These are phyloP conservation scores for Clohesyomyces aquaticus DNA, from an alignment of 495 filamentous ascomycete species.

Conservation along the genomic window DNA sequence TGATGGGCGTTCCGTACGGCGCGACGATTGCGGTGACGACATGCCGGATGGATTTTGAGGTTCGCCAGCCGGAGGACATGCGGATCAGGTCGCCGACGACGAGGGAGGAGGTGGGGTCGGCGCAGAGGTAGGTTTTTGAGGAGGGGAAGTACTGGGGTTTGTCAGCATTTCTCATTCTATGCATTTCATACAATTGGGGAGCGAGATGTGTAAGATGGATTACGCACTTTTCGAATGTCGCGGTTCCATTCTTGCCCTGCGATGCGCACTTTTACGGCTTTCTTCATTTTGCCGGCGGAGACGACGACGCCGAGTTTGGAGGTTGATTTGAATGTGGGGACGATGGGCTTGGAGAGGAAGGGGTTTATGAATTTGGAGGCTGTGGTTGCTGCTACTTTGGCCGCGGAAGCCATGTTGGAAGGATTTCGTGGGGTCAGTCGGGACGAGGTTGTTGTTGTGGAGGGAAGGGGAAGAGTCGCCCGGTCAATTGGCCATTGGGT, in stretches of 20 bases:
- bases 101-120: slow-evolving; percentile 75
- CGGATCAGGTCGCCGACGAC: slow-evolving; percentile 79
- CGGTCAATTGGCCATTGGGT: too few relatives aligned
- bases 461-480: too few relatives aligned
- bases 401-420: slow-evolving; percentile 1
- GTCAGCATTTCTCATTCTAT: too few relatives aligned
- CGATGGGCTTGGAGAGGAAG: slow-evolving; percentile 1
- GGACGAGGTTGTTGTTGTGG: background rate
- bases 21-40: slow-evolving; percentile 78
- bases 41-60: slow-evolving; percentile 68
- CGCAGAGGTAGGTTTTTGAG: slow-evolving; percentile 58
- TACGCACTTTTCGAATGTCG: slow-evolving; percentile 48
- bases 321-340: slow-evolving; percentile 14
- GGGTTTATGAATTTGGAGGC: slow-evolving; percentile 1
- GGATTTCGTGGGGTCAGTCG: background rate
- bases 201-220: background rate
- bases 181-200: background rate
- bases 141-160: slow-evolving; percentile 52
- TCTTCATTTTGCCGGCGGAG: slow-evolving; percentile 69
- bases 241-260: slow-evolving; percentile 65
- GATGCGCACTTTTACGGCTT: slow-evolving; percentile 70
- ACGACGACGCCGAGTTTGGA: slow-evolving; percentile 61
- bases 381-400: too few relatives aligned
- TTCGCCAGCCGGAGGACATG: slow-evolving; percentile 68
- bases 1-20: slow-evolving; percentile 66